Evolutionary conservation across 805 yeast species (phyloP).

Genomic region (Aciculoconidium aculeatum): DNA sequence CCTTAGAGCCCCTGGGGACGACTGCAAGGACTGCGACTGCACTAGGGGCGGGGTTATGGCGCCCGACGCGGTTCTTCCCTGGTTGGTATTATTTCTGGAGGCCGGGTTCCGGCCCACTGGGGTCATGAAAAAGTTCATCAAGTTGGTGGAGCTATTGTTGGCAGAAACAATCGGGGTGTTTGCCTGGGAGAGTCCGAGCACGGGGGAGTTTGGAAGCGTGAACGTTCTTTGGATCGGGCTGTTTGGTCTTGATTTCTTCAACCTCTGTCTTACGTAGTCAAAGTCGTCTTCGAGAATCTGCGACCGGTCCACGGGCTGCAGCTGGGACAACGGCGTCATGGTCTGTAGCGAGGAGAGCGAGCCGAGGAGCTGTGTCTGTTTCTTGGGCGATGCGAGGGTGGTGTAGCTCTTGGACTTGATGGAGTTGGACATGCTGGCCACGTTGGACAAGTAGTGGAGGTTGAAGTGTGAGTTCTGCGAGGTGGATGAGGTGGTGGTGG

Average conservation of each 20-base stretch:
- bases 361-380: constrained; percentile 17
- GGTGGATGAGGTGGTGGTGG: constrained; percentile 3
- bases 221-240: constrained; percentile 35
- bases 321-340: constrained; percentile 13
- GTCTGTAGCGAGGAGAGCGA: constrained; percentile 49
- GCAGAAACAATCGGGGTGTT: constrained; percentile 40
- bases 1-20: constrained; percentile 11
- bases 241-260: constrained; percentile 47
- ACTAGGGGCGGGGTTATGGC: constrained; percentile 6
- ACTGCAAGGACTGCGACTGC: constrained; percentile 21
- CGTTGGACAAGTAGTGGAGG: constrained; percentile 34
- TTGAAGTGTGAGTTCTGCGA: constrained; percentile 15
- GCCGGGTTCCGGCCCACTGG: constrained; percentile 11
- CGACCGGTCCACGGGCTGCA: constrained; percentile 7
- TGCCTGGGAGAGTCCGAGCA: constrained; percentile 31
- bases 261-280: constrained; percentile 39
- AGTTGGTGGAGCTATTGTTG: constrained; percentile 35
- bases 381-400: constrained; percentile 8
- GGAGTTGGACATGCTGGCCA: constrained; percentile 26
- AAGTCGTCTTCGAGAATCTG: constrained; percentile 38
- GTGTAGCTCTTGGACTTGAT: constrained; percentile 12
- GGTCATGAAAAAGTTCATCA: constrained; percentile 31
- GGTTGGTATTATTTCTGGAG: constrained; percentile 1
- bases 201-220: constrained; percentile 41
- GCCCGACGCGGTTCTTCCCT: not conserved